Conservation (phyloP, 1,284 basidiomycete species). For the Austroboletus niveus region DNA sequence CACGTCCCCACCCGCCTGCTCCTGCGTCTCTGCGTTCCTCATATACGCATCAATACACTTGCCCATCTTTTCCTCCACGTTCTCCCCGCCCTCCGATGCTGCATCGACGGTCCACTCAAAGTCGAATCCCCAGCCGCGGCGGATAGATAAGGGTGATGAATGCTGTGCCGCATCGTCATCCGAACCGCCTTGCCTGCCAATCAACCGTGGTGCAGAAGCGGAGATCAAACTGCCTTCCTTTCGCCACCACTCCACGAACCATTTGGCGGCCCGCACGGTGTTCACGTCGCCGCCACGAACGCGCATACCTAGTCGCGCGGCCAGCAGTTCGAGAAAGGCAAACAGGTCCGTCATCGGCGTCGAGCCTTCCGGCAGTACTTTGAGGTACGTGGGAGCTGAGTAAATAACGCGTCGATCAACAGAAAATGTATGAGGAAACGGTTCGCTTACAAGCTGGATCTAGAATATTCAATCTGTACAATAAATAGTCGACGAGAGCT, state of each 20-base stretch:
- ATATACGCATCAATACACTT: constrained; percentile 59
- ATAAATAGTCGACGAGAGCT: constrained; percentile 80
- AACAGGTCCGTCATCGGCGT: constrained; percentile 58
- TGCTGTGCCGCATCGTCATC: background rate
- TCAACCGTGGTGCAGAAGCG: constrained; percentile 39
- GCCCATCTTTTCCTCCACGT: constrained; percentile 67
- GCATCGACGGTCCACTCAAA: constrained; percentile 59
- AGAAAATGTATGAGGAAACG: constrained; percentile 5
- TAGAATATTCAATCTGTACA: constrained; percentile 84
- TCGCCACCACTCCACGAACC: constrained; percentile 85
- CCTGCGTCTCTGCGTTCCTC: constrained; percentile 43
- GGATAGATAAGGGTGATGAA: constrained; percentile 13
- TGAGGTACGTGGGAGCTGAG: constrained; percentile 67
- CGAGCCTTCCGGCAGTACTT: constrained; percentile 52
- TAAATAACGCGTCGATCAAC: background rate
- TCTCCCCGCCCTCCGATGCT: constrained; percentile 1
- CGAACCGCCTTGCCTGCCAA: constrained; percentile 9
- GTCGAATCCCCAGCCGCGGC: constrained; percentile 77
- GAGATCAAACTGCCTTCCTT: constrained; percentile 63
- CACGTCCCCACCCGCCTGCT: constrained; percentile 51
- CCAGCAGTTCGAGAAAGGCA: constrained; percentile 70
- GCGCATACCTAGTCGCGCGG: constrained; percentile 76
- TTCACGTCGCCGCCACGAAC: constrained; percentile 74
- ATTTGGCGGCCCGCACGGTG: constrained; percentile 66
- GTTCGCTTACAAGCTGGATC: constrained; percentile 61